Conservation (phyloP, 2,329 filamentous ascomycete species). For the Chaetomium sp. region DNA sequence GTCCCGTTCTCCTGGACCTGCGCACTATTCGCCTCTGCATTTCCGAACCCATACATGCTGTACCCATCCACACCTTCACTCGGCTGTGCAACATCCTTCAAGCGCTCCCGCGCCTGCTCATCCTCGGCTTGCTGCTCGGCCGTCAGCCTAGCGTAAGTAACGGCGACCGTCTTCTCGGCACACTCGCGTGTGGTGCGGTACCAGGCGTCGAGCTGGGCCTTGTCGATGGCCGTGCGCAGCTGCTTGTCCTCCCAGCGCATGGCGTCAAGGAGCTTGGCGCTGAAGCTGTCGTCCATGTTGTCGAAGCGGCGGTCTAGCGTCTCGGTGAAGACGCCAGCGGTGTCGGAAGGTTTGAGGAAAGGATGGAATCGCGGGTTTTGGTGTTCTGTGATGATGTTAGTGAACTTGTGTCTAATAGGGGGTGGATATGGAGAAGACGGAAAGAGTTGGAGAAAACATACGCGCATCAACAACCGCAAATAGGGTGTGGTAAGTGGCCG, state of each 20-base stretch:
- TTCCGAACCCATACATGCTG: not conserved
- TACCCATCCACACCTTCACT: no score
- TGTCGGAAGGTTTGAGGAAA: constrained; percentile 46
- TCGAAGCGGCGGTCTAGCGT: constrained; percentile 55
- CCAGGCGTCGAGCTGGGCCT: constrained; percentile 66
- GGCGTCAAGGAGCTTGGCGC: constrained; percentile 61
- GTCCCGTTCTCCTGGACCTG: no score
- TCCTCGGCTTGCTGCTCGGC: not conserved
- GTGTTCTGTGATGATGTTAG: constrained; percentile 15
- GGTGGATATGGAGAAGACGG: not conserved
- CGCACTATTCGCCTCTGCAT: not conserved
- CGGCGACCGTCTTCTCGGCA: constrained; percentile 26
- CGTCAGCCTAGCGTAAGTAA: constrained; percentile 17
- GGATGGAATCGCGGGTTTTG: constrained; percentile 38
- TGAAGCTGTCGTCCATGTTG: constrained; percentile 55
- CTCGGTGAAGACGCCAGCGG: constrained; percentile 54
- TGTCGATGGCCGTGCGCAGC: constrained; percentile 59
- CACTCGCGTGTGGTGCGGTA: constrained; percentile 23
- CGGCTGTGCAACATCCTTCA: no score
- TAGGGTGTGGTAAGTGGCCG: constrained; percentile 62
- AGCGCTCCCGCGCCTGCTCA: no score
- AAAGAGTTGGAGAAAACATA: constrained; percentile 37
- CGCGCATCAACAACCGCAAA: constrained; percentile 57
- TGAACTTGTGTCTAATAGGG: not conserved
- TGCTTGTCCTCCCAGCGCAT: constrained; percentile 66